These are phyloP conservation scores for Zygosaccharomyces pseudorouxii DNA, from an alignment of 805 yeast genomes.

Conservation along the genomic window DNA sequence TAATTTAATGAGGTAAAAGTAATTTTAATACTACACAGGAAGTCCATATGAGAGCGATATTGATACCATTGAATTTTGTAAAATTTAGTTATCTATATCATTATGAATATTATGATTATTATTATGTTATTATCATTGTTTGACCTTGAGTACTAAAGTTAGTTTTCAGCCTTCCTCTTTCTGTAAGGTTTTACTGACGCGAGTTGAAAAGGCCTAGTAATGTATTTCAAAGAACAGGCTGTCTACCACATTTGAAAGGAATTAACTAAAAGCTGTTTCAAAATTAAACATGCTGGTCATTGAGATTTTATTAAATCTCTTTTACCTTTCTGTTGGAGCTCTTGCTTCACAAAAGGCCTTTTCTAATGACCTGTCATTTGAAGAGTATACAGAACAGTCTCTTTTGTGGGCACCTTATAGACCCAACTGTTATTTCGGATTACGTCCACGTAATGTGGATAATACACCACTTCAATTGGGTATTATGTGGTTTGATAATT, in stretches of 20 bases:
- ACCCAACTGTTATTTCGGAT: conserved; percentile 78
- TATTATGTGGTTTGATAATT: conserved; percentile 79
- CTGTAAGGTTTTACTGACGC: background rate
- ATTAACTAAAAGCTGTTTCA: background rate
- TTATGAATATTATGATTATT: no score
- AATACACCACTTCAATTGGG: conserved; percentile 71
- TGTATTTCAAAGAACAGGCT: background rate
- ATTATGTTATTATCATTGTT: no score
- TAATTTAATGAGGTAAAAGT: background rate
- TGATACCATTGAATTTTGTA: background rate
- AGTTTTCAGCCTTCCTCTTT: background rate
- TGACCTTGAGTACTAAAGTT: no score
- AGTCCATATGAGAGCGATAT: background rate
- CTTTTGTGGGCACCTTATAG: conserved; percentile 92
- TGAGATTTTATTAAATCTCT: background rate
- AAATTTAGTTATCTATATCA: background rate
- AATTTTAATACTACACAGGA: background rate
- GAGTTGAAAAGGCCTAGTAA: background rate
- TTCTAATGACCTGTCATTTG: conserved; percentile 19
- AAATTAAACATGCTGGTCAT: conserved; percentile 7
- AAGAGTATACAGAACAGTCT: conserved; percentile 43
- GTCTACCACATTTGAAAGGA: background rate
- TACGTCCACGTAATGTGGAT: conserved; percentile 57
- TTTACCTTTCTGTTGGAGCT: conserved; percentile 1
- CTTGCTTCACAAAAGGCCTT: background rate